Evolutionary conservation across 2,329 filamentous ascomycete genomes (phyloP).

Genomic region (Dendryphion nanum): DNA sequence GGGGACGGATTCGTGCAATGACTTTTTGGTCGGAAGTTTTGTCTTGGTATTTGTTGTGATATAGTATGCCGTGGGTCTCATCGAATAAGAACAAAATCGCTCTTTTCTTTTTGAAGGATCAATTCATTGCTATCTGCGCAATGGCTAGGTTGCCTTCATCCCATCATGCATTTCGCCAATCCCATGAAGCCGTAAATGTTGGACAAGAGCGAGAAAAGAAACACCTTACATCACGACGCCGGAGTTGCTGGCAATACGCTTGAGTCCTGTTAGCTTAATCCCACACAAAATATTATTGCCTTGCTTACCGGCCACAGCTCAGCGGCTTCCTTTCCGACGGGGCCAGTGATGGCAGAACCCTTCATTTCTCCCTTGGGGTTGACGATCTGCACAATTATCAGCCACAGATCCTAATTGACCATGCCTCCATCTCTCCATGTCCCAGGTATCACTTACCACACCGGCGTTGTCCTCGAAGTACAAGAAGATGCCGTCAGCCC

Average conservation of each 20-base stretch:
- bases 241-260: conserved; percentile 99
- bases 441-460: conserved; percentile 94
- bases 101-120: conserved; percentile 31
- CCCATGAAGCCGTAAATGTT: conserved; percentile 39
- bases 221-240: conserved; percentile 96
- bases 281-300: too few species aligned
- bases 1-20: too few species aligned
- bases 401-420: neutral
- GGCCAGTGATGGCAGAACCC: conserved; percentile 98
- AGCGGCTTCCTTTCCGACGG: conserved; percentile 99
- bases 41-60: too few species aligned
- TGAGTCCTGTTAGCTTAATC: conserved; percentile 44
- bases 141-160: conserved; percentile 34
- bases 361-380: conserved; percentile 99
- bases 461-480: conserved; percentile 99
- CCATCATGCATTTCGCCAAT: conserved; percentile 42
- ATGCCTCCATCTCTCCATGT: too few species aligned
- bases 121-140: conserved; percentile 37
- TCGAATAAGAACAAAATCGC: too few species aligned
- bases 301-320: conserved; percentile 78
- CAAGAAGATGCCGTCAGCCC: conserved; percentile 96
- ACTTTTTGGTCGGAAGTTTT: too few species aligned
- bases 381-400: conserved; percentile 68
- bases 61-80: too few species aligned
- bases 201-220: conserved; percentile 39